Conservation (phyloP, 305 asterid genomes). For the Solanum chacoense region DNA sequence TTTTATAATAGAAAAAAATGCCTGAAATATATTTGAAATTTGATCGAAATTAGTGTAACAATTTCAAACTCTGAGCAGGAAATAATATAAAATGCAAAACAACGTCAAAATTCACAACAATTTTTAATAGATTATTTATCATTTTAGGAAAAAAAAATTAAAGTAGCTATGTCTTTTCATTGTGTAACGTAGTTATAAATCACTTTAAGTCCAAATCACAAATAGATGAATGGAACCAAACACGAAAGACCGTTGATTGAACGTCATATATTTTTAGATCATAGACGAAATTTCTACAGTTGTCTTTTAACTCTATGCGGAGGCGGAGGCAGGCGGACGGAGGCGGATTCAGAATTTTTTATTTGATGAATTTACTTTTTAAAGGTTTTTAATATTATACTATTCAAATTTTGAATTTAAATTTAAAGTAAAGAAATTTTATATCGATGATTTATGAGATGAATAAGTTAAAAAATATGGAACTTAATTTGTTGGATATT, state of each 20-base stretch:
- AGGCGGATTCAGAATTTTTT: accelerated
- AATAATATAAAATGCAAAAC: background rate
- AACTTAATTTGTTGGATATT: background rate
- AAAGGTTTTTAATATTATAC: background rate
- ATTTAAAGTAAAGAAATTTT: background rate
- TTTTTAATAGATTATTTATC: background rate
- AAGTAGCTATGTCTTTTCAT: background rate
- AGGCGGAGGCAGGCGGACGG: background rate
- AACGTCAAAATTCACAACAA: background rate
- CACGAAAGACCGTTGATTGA: background rate
- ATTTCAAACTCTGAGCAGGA: no score
- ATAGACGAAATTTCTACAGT: background rate
- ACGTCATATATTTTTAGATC: background rate
- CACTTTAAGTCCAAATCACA: background rate
- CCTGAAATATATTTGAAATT: no score
- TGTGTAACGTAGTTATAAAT: background rate
- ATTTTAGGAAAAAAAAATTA: background rate
- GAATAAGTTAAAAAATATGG: background rate
- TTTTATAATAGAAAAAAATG: no score
- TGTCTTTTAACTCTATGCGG: background rate
- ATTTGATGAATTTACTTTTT: background rate
- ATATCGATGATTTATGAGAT: accelerated
- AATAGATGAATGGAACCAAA: background rate
- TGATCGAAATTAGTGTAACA: no score
- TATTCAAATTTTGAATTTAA: background rate